phyloP scores from a whole-genome alignment of 2,329 filamentous ascomycete genomes.

The Microcyclospora pomicola region DNA sequence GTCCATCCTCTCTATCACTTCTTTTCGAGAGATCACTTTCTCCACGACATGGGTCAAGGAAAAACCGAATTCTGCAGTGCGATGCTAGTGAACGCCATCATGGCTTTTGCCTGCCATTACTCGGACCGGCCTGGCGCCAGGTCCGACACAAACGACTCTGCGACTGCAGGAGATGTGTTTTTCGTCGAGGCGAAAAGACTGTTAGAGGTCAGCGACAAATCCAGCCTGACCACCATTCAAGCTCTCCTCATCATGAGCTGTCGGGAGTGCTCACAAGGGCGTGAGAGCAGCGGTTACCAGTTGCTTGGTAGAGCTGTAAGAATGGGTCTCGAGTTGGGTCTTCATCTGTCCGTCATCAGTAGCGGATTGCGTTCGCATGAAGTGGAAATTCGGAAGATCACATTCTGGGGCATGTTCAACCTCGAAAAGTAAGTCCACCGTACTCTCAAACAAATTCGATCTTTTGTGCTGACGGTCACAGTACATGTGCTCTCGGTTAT shows the following conservation, averaged over 20 bases:
- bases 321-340: slow-evolving; percentile 56
- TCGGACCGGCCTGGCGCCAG: slow-evolving; percentile 52
- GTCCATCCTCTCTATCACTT: slow-evolving; percentile 63
- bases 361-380: slow-evolving; percentile 27
- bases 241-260: slow-evolving; percentile 65
- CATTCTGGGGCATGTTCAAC: slow-evolving; percentile 41
- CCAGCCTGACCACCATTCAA: slow-evolving; percentile 57
- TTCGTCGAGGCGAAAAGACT: slow-evolving; percentile 55
- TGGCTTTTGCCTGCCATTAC: slow-evolving; percentile 23
- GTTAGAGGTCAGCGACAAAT: slow-evolving; percentile 43
- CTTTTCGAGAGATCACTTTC: slow-evolving; percentile 57
- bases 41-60: slow-evolving; percentile 49
- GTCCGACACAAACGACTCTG: slow-evolving; percentile 46
- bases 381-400: slow-evolving; percentile 35
- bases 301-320: slow-evolving; percentile 60
- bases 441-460: not conserved
- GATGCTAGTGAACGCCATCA: slow-evolving; percentile 22
- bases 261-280: slow-evolving; percentile 52
- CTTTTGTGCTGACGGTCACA: slow-evolving; percentile 11
- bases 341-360: slow-evolving; percentile 39
- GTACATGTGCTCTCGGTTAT: slow-evolving; percentile 32
- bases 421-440: slow-evolving; percentile 30
- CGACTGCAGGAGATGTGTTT: slow-evolving; percentile 58
- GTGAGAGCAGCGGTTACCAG: slow-evolving; percentile 60
- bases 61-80: slow-evolving; percentile 52